Conservation (phyloP, 768 basidiomycete species). For the Boletales sp. region DNA sequence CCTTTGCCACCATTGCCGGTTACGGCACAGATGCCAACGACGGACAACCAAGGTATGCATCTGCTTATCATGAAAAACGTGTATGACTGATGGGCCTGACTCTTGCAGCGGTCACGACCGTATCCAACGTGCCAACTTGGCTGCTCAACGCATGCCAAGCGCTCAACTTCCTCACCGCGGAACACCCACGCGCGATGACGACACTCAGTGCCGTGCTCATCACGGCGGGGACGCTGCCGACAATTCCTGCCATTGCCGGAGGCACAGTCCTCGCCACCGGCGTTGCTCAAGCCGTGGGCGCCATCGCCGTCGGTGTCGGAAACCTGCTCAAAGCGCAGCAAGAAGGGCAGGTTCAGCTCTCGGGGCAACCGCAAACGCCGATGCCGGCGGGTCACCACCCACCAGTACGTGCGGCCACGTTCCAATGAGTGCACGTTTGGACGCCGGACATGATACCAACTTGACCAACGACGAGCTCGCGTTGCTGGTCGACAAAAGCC, state of each 20-base stretch:
- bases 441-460: not conserved
- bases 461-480: constrained; percentile 5
- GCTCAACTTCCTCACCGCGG: constrained; percentile 67
- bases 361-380: constrained; percentile 17
- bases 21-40: constrained; percentile 2
- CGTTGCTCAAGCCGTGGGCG: constrained; percentile 75
- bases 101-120: constrained; percentile 35
- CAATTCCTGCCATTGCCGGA: constrained; percentile 67
- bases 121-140: constrained; percentile 69
- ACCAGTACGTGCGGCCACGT: constrained; percentile 29
- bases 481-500: constrained; percentile 23
- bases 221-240: constrained; percentile 70
- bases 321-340: constrained; percentile 50
- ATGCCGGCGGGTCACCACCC: constrained; percentile 20
- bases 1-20: constrained; percentile 18
- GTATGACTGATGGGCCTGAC: not conserved
- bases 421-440: constrained; percentile 15
- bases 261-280: constrained; percentile 70
- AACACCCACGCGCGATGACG: constrained; percentile 75
- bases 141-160: constrained; percentile 74
- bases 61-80: not conserved
- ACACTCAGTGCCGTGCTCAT: constrained; percentile 75
- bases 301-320: constrained; percentile 73
- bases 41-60: constrained; percentile 17
- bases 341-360: constrained; percentile 33